Conservation (phyloP, 768 basidiomycete genomes). For the Lentinula guzmanii region DNA sequence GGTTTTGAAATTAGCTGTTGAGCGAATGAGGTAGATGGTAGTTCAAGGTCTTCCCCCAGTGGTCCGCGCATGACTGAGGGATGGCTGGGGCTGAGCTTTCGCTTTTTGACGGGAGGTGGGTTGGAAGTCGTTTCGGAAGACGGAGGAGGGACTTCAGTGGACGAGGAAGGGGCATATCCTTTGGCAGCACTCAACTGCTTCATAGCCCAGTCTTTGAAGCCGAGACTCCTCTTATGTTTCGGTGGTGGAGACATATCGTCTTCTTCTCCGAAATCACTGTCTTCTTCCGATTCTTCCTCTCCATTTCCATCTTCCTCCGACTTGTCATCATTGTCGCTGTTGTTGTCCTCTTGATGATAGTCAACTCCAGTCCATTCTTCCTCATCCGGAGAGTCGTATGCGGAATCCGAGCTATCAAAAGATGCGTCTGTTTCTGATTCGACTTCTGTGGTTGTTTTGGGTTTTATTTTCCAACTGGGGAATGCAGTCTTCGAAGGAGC, state of each 20-base stretch:
- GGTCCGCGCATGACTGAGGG: slow-evolving; percentile 65
- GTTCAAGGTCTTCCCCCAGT: slow-evolving; percentile 61
- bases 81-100: slow-evolving; percentile 27
- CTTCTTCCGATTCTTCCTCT: slow-evolving; percentile 13
- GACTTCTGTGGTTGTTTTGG: slow-evolving; percentile 16
- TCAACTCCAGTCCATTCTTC: slow-evolving; percentile 14
- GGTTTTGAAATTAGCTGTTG: slow-evolving; percentile 28
- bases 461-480: slow-evolving; percentile 42
- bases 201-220: slow-evolving; percentile 89
- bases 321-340: slow-evolving; percentile 9
- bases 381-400: slow-evolving; percentile 39
- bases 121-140: slow-evolving; percentile 6
- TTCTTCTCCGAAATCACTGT: slow-evolving; percentile 6
- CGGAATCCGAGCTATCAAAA: slow-evolving; percentile 77
- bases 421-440: slow-evolving; percentile 52
- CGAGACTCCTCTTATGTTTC: slow-evolving; percentile 32
- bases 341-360: slow-evolving; percentile 19
- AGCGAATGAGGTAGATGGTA: slow-evolving; percentile 66
- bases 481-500: slow-evolving; percentile 27
- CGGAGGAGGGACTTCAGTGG: slow-evolving; percentile 8
- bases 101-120: slow-evolving; percentile 39
- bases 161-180: slow-evolving; percentile 21
- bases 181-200: slow-evolving; percentile 60
- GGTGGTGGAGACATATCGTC: slow-evolving; percentile 7
- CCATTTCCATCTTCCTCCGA: slow-evolving; percentile 10